Conservation (phyloP, 2,329 filamentous ascomycete species). For the Diaporthe citriasiana region DNA sequence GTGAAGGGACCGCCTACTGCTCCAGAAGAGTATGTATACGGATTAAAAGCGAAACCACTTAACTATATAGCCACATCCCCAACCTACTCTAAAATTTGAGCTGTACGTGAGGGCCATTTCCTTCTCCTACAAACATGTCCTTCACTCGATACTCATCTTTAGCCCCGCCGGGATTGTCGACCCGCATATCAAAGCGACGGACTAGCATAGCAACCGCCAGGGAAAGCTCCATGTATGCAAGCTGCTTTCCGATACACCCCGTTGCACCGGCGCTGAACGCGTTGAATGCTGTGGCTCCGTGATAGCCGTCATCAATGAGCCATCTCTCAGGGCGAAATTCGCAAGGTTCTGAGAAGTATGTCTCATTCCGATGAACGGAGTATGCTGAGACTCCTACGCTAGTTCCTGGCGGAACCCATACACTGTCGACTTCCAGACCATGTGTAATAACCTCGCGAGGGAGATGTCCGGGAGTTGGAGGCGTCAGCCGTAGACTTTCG, state of each 20-base stretch:
- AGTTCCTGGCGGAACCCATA: not conserved
- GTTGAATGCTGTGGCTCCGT: not conserved
- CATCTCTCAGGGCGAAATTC: conserved; percentile 3
- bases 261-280: conserved; percentile 1
- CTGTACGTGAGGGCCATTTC: not conserved
- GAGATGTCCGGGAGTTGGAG: conserved; percentile 7
- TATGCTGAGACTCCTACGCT: conserved; percentile 1
- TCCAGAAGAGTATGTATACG: too few species aligned
- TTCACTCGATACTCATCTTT: not conserved
- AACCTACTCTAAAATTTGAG: not conserved
- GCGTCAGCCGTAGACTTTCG: conserved; percentile 1
- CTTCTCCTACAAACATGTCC: conserved; percentile 1
- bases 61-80: not conserved
- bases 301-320: not conserved
- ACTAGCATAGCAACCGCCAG: not conserved
- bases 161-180: not conserved
- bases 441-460: not conserved
- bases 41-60: too few species aligned
- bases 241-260: conserved; percentile 11
- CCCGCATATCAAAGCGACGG: not conserved
- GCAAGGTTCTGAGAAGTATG: not conserved
- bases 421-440: not conserved
- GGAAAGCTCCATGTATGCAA: conserved; percentile 2
- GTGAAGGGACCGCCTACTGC: too few species aligned
- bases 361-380: not conserved